These are phyloP conservation scores for Zygosaccharomyces sapae DNA, from an alignment of 1,139 yeast species.

Conservation along the genomic window DNA sequence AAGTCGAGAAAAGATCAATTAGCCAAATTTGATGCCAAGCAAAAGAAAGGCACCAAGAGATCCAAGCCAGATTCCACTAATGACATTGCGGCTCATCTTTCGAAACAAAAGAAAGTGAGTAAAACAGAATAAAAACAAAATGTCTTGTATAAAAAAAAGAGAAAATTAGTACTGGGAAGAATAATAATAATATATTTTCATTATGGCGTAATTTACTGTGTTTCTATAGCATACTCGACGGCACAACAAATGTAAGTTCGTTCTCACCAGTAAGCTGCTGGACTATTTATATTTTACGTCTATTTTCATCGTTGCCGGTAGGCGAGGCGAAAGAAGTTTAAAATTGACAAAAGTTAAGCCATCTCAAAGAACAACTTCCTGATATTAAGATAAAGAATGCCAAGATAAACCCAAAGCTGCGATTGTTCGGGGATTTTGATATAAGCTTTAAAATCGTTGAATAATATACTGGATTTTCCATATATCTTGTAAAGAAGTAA, in stretches of 20 bases:
- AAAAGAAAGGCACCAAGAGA: constrained; percentile 22
- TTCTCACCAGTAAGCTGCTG: not conserved
- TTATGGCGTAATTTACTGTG: too few relatives aligned
- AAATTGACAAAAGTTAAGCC: constrained; percentile 5
- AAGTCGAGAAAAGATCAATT: constrained; percentile 50
- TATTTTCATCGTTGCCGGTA: not conserved
- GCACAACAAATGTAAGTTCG: not conserved
- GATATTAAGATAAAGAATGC: not conserved
- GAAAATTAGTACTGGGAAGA: too few relatives aligned
- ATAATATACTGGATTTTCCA: not conserved
- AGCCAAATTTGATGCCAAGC: constrained; percentile 38
- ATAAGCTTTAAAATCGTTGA: not conserved
- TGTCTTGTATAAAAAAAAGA: too few relatives aligned
- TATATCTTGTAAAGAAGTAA: not conserved
- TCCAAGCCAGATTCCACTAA: constrained; percentile 5
- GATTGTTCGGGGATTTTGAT: not conserved
- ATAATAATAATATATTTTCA: too few relatives aligned
- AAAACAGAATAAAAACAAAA: not conserved
- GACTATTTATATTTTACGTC: not conserved
- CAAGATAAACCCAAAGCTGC: not conserved
- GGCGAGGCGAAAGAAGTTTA: constrained; percentile 3
- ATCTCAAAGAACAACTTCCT: not conserved
- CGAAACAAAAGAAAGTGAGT: constrained; percentile 7
- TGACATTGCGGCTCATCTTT: constrained; percentile 6
- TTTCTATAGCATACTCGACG: too few relatives aligned